Evolutionary conservation across 2,329 filamentous ascomycete genomes (phyloP), one percentile per base, ranked within the genome.

Genomic region (Cladobotryum mycophilum): DNA sequence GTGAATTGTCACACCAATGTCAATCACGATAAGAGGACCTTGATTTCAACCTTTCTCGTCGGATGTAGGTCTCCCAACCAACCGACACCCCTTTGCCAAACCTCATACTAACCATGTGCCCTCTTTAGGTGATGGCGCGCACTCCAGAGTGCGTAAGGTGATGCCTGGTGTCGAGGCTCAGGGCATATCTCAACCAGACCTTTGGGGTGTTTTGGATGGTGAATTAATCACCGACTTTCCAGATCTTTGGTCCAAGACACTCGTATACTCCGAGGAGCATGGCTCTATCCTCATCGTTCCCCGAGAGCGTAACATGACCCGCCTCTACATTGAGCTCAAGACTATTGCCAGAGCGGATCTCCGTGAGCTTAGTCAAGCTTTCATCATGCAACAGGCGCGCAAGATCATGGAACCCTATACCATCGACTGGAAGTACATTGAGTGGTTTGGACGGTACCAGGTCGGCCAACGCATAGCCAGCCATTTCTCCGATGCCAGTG

Each of bases 391-490:
- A 42, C 74, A 79, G 1, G 86, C 85, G 0, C 78, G 82, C 60
- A 76, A 72, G 50, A 89, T 86, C 45, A 69, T 90, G 20, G 67
- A 70, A 0, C 87, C 86, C 0, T 90, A 88, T 62, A 83, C 73
- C 33, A 66, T 90, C 2, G 74, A 76, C 0, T 86, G 86, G 56
- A 67, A 77, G 35, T 77, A 85, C 53, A 81, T 81, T 51, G 78
- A 84, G 57, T 87, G 82, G 81, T 64, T 57, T 59, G 59, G 63
- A 0, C 60, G 63, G 4, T 67, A 85, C 47, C 80, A 86, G 54
- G 85, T 88, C 42, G 83, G 83, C 0, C 84, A 87, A 60, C 73
- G 85, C 5, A 76, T 86, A 0, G 80, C 78, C 4, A 75, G 72
- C 1, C 70, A 74, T 40, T 86, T 85, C 63, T 76, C 74, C 38